Base-by-base conservation (phyloP, 2,329 filamentous ascomycete species). In the Gaeumannomyces sp. region DNA sequence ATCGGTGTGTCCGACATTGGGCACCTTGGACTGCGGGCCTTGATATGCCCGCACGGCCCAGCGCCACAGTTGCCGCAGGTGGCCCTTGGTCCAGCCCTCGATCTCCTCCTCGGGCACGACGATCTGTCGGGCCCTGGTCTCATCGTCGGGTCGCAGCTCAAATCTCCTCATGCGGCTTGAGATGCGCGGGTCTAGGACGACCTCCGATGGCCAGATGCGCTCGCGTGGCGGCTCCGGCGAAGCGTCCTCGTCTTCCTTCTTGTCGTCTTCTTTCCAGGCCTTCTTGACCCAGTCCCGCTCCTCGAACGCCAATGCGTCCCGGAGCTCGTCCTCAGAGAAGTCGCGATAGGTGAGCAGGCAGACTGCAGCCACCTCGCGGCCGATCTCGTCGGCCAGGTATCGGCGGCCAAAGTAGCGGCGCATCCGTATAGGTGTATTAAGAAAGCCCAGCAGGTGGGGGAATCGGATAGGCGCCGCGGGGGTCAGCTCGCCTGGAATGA, bases 401-500 rank as follows among this genome's bases (percentile, higher is more conserved):
- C 95, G 89, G 67, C 89, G 89, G 75, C 89, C 96, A 67, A 99
- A 81, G 83, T 93, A 99, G 69, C 95, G 90, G 73, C 90, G 90
- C 67, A 98, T 82, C 66, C 95, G 89, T 69, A 88, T 90, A 0
- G 93, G 91, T 3, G 94, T 97, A 78, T 95, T 94, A 68, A 91
- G 80, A 81, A 99, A 96, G 66, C 95, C 95, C 35, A 99, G 89
- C 66, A 97, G 85, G 75, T 98, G 94, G 1, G 94, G 94, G 76
- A 96, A 91, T 58, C 85, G 81, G 66, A 99, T 83, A 19, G 90
- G 83, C 29, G 84, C 81, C 7, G 89, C 88, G 59, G 92, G 92
- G 53, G 88, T 85, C 72, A 99, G 86, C 66, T 89, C 85, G 67
- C 80, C 73, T 4, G 94, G 94, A 59, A 90, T 84, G 59, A 83